Base-by-base conservation (phyloP, 2,329 filamentous ascomycete species). In the Aspergillus viridinutans region DNA sequence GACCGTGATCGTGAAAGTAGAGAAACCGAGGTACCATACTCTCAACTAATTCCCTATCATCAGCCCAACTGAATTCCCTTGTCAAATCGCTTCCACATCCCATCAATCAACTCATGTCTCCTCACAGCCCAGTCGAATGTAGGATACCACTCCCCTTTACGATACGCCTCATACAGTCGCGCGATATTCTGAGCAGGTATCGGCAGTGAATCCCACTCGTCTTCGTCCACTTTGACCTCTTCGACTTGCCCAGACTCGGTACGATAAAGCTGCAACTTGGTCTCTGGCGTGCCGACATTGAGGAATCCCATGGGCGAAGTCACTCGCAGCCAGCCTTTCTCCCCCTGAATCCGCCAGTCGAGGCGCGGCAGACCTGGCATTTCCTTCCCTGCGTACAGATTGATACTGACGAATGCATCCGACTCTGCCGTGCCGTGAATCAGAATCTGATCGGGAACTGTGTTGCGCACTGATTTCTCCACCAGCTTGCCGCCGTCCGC, bases 121-220 rank as follows among this genome's bases (percentile, higher is more conserved):
- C 66, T 66, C 3, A 80, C 62, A 0, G 80, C 81, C 54, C 76
- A 68, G 43, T 74, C 74, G 66, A 79, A 79, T 20, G 74, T 67
- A 49, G 75, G 80, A 59, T 73, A 71, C 54, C 75, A 64, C 17
- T 68, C 61, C 14, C 66, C 62, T 58, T 69, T 73, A 4, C 81
- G 80, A 71, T 79, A 84, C 1, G 74, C 76, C 62, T 88, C 84
- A 69, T 86, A 87, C 0, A 85, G 62, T 21, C 75, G 76, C 0
- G 77, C 84, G 28, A 87, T 79, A 60, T 78, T 81, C 53, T 80
- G 74, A 1, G 75, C 77, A 3, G 71, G 62, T 1, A 76, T 38
- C 0, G 80, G 77, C 20, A 84, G 58, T 10, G 77, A 74, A 10
- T 77, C 72, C 64, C 80, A 80, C 70, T 77, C 81, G 3, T 77